A percentile compares a stretch with the other conserved stretches of the same genome.
Evolutionary conservation across 2,329 filamentous ascomycete genomes (phyloP).

Genomic region (Coleophoma crateriformis): DNA sequence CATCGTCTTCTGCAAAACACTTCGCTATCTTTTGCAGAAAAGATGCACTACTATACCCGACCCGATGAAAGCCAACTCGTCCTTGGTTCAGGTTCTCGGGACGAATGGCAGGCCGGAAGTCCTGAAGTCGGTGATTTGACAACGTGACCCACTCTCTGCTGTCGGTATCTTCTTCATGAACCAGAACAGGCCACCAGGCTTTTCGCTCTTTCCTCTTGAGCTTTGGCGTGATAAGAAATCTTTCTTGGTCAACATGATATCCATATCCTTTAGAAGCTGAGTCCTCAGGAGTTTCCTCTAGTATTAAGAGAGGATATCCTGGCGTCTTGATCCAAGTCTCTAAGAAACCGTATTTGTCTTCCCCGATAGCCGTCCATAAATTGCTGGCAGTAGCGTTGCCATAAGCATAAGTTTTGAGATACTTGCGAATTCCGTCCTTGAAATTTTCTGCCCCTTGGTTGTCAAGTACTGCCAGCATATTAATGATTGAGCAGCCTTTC

Average conservation of each 20-base stretch:
- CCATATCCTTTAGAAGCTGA: too few relatives aligned
- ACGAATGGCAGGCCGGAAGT: conserved; percentile 59
- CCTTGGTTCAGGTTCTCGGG: conserved; percentile 38
- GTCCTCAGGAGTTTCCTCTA: conserved; percentile 35
- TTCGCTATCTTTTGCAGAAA: conserved; percentile 57
- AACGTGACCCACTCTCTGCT: conserved; percentile 58
- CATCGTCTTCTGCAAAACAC: too few relatives aligned
- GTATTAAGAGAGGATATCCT: conserved; percentile 62
- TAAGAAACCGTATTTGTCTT: conserved; percentile 63
- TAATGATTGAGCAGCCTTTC: conserved; percentile 65
- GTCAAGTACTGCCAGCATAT: conserved; percentile 59
- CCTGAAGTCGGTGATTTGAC: conserved; percentile 62
- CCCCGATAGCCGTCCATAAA: conserved; percentile 63
- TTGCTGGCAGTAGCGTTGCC: conserved; percentile 56
- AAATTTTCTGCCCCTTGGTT: conserved; percentile 65
- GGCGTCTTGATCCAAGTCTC: conserved; percentile 70
- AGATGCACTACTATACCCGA: conserved; percentile 5
- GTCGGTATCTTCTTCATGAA: conserved; percentile 60
- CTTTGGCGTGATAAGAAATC: conserved; percentile 43
- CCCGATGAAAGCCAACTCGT: conserved; percentile 32
- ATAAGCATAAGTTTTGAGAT: conserved; percentile 67
- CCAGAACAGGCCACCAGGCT: conserved; percentile 42
- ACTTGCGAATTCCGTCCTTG: conserved; percentile 61
- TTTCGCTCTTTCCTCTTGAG: conserved; percentile 31
- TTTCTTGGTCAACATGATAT: conserved; percentile 27